phyloP scores from a whole-genome alignment of 129 eudicot genomes.

The Tagetes patula region DNA sequence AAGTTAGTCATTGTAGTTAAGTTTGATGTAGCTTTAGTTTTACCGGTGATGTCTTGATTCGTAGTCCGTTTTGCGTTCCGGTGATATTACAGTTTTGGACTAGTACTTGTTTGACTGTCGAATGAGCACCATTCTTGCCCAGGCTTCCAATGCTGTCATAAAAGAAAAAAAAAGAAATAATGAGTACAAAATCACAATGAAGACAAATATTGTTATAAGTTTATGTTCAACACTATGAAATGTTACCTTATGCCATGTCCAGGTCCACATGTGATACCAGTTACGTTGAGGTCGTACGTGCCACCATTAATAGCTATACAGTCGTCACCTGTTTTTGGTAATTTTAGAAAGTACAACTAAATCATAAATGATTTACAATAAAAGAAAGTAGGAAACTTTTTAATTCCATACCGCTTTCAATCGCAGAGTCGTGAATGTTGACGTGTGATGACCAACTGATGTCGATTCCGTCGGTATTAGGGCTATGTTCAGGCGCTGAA shows the following conservation, averaged over 20 bases:
- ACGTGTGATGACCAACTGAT: constrained; percentile 26
- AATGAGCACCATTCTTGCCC: constrained; percentile 25
- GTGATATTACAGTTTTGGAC: constrained; percentile 39
- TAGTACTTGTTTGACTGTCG: constrained; percentile 31
- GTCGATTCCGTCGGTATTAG: constrained; percentile 41
- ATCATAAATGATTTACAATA: neutral
- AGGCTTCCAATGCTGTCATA: constrained; percentile 46
- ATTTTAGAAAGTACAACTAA: neutral
- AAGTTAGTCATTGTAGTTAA: neutral
- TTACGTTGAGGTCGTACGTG: constrained; percentile 25
- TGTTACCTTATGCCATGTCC: constrained; percentile 38
- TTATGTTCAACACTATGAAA: neutral
- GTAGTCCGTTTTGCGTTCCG: constrained; percentile 39
- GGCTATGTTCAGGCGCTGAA: constrained; percentile 28
- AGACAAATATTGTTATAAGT: neutral
- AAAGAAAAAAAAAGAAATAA: neutral
- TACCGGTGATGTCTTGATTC: constrained; percentile 58
- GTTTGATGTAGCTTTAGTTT: neutral
- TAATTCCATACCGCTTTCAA: constrained; percentile 29
- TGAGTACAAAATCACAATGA: too few species aligned
- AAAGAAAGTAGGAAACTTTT: neutral
- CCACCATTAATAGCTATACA: constrained; percentile 35
- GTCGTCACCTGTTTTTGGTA: constrained; percentile 24
- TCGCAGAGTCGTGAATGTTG: constrained; percentile 24
- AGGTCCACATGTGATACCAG: constrained; percentile 24